These are phyloP conservation scores for Hymenoscyphus fraxineus DNA, from an alignment of 2,329 filamentous ascomycete species.

Conservation along the genomic window DNA sequence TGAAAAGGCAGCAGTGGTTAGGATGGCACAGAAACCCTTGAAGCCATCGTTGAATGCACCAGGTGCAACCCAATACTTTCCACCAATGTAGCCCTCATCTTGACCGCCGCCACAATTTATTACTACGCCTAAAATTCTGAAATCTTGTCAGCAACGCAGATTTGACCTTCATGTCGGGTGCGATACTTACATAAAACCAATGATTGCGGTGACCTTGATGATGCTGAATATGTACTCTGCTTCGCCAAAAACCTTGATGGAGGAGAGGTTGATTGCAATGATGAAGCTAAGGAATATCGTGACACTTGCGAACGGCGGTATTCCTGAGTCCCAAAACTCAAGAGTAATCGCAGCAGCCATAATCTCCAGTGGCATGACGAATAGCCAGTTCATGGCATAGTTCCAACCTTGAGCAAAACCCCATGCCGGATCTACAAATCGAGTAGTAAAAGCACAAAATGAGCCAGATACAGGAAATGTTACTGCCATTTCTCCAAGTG, in stretches of 20 bases:
- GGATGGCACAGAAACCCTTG: conserved; percentile 73
- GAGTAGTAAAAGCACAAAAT: conserved; percentile 86
- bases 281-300: conserved; percentile 75
- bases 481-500: conserved; percentile 86
- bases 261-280: conserved; percentile 78
- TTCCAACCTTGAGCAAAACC: conserved; percentile 95
- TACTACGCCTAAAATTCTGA: conserved; percentile 76
- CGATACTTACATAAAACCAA: conserved; percentile 74
- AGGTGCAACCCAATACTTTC: conserved; percentile 69
- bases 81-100: conserved; percentile 74
- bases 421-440: conserved; percentile 94
- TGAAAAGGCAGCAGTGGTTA: conserved; percentile 72
- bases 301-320: conserved; percentile 76
- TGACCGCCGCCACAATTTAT: conserved; percentile 80
- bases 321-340: conserved; percentile 73
- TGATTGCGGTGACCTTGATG: conserved; percentile 80
- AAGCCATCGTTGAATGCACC: conserved; percentile 81
- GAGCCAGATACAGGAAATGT: conserved; percentile 93
- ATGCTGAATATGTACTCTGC: conserved; percentile 85
- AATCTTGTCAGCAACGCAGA: background rate
- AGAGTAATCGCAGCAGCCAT: conserved; percentile 83
- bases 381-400: conserved; percentile 84
- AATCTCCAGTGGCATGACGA: conserved; percentile 78
- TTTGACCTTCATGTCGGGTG: background rate
- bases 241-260: conserved; percentile 84